Base-by-base conservation (phyloP, 176 grass and related monocot species). In the Eragrostis curvula region DNA sequence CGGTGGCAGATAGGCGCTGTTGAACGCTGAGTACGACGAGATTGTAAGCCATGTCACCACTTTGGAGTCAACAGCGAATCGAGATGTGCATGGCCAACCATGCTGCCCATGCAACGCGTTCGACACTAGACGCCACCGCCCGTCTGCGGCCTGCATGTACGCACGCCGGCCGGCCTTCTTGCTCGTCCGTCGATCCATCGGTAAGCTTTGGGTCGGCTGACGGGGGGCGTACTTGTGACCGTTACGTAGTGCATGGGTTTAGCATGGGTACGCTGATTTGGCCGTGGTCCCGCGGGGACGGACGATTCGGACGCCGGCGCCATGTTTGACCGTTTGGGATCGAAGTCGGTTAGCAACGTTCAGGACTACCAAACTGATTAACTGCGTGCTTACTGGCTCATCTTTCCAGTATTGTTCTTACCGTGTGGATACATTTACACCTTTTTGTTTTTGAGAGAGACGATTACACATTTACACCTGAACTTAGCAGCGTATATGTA, bases 31-130 rank as follows among this genome's bases (percentile, higher is more conserved):
- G 25, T 3, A 32, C 9, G 43, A 42, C 32, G 32, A 36, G 32
- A 36, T 36, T 36, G 2, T 36, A 36, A 36, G 32, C 32, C 32
- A 36, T 36, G 32, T 36, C 32, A 36, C 32, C 32, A 36, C 40
- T 39, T 18, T 14, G 25, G 58, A 64, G 27, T 25, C 69, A 66
- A 29, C 77, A 65, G 11, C 20, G 21, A 27, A 29, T 40, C 52
- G 49, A 29, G 52, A 2, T 29, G 7, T 0, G 61, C 64, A 69
- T 85, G 83, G 49, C 70, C n/a, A 5, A 44, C 74, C 73, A 63
- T 83, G 80, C 73, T 36, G 86, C 86, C 79, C 71, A 87, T 70
- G 67, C 39, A 47, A 77, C 16, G 47, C 21, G 17, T 20, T 23
- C 32, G 76, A 79, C 40, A n/a, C 52, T 47, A 29, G 21, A 70